Conservation (phyloP, 495 filamentous ascomycete species). For the Trichoderma gamsii region DNA sequence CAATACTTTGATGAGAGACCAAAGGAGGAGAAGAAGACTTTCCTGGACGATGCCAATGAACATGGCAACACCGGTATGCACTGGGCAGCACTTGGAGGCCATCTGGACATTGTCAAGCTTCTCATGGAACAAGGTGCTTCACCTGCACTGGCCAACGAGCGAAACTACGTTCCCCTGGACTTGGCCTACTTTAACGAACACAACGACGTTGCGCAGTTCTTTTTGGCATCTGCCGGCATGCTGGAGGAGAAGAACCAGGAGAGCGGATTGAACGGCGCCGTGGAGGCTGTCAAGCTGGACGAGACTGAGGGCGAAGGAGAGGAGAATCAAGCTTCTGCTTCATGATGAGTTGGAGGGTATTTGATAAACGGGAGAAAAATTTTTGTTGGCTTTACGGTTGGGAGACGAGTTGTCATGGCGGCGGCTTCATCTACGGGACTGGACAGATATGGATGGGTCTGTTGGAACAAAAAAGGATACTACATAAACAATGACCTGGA, state of each 20-base stretch:
- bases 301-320: constrained; percentile 21
- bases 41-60: constrained; percentile 65
- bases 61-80: constrained; percentile 86
- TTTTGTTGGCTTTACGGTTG: neutral
- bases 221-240: constrained; percentile 50
- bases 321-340: neutral
- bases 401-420: too few relatives aligned
- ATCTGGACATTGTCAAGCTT: constrained; percentile 69
- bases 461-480: neutral
- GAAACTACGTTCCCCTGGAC: constrained; percentile 79
- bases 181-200: constrained; percentile 72
- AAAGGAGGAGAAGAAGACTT: constrained; percentile 31
- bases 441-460: neutral
- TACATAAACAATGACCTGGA: neutral
- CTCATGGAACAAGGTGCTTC: constrained; percentile 67
- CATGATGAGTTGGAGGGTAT: neutral
- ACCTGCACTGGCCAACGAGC: constrained; percentile 65
- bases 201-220: constrained; percentile 59
- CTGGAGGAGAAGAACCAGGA: constrained; percentile 47
- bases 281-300: constrained; percentile 25
- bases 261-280: constrained; percentile 25
- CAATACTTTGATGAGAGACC: constrained; percentile 29
- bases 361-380: neutral
- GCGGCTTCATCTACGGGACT: neutral
- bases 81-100: constrained; percentile 87